Conservation (phyloP, 2,329 filamentous ascomycete genomes). For the Aspergillus latus region DNA sequence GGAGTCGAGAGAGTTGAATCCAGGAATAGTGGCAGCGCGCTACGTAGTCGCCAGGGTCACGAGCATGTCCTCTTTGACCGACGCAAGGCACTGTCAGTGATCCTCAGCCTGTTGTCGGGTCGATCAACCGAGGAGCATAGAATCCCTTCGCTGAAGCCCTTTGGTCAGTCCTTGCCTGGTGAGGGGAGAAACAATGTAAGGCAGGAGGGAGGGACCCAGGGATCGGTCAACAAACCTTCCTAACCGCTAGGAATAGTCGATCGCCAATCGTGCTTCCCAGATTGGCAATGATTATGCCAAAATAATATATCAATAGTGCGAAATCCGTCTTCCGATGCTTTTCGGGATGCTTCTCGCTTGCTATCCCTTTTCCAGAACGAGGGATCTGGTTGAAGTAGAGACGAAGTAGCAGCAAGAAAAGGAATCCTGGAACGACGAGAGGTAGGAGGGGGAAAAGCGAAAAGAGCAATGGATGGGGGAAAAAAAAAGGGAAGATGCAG, state of each 20-base stretch:
- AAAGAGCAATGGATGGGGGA: background rate
- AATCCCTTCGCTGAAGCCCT: slow-evolving; percentile 21
- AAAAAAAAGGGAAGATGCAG: slow-evolving; percentile 14
- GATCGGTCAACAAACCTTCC: slow-evolving; percentile 17
- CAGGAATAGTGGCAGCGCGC: slow-evolving; percentile 11
- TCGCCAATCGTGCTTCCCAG: slow-evolving; percentile 20
- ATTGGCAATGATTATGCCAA: slow-evolving; percentile 11
- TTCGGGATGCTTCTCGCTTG: background rate
- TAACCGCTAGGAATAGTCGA: slow-evolving; percentile 20
- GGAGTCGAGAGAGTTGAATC: slow-evolving; percentile 2
- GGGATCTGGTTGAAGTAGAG: background rate
- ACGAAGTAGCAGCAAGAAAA: background rate
- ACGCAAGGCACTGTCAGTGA: slow-evolving; percentile 24
- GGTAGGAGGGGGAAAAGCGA: slow-evolving; percentile 9
- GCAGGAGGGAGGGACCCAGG: slow-evolving; percentile 1
- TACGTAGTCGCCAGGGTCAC: slow-evolving; percentile 20
- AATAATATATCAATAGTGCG: slow-evolving; percentile 16
- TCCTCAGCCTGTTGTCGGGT: slow-evolving; percentile 21
- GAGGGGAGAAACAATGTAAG: slow-evolving; percentile 14
- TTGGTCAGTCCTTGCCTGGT: slow-evolving; percentile 25
- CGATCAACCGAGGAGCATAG: slow-evolving; percentile 14
- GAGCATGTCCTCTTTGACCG: slow-evolving; percentile 23
- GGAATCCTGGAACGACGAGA: background rate
- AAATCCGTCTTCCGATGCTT: background rate
- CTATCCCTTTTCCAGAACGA: slow-evolving; percentile 3